Percentiles rank a stretch among this genome's conserved stretches.
Evolutionary conservation across 208 protist species (phyloP).

Genomic region (Acanthamoeba triangularis): DNA sequence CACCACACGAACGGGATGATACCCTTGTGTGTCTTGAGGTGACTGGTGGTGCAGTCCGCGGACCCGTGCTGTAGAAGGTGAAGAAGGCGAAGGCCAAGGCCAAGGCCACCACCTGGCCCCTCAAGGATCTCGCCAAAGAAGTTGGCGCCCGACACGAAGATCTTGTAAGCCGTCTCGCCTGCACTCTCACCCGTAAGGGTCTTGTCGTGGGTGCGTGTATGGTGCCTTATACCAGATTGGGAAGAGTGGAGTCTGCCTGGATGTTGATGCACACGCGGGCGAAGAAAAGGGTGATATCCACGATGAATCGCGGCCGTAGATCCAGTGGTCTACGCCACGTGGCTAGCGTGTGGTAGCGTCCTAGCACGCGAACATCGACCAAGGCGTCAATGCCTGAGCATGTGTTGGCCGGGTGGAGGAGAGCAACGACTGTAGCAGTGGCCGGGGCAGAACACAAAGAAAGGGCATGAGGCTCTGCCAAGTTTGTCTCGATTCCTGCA

Average conservation of each 20-base stretch:
- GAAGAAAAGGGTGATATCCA: constrained; percentile 78
- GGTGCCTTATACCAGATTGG: constrained; percentile 79
- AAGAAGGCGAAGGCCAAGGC: constrained; percentile 81
- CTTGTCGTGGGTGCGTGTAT: background rate
- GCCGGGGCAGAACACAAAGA: constrained; percentile 81
- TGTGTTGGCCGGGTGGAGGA: background rate
- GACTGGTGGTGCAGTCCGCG: constrained; percentile 87
- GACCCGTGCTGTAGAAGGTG: constrained; percentile 83
- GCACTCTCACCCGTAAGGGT: background rate
- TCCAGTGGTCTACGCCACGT: constrained; percentile 77
- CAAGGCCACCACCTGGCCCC: constrained; percentile 85
- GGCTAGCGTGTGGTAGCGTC: constrained; percentile 70
- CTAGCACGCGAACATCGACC: background rate
- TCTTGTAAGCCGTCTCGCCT: constrained; percentile 91
- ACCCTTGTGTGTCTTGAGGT: constrained; percentile 84
- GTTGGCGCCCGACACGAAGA: constrained; percentile 91
- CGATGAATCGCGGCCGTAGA: constrained; percentile 77
- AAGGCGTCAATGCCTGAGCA: background rate
- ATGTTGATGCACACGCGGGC: constrained; percentile 89
- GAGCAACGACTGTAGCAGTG: constrained; percentile 80
- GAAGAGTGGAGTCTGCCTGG: constrained; percentile 87
- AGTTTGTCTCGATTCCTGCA: constrained; percentile 25
- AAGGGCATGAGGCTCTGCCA: constrained; percentile 81
- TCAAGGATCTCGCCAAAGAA: constrained; percentile 91
- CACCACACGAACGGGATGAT: constrained; percentile 87